Evolutionary conservation across 208 protist genomes (phyloP), one percentile per base, ranked within the genome.

Genomic region (Blastocrithidia nonstop): DNA sequence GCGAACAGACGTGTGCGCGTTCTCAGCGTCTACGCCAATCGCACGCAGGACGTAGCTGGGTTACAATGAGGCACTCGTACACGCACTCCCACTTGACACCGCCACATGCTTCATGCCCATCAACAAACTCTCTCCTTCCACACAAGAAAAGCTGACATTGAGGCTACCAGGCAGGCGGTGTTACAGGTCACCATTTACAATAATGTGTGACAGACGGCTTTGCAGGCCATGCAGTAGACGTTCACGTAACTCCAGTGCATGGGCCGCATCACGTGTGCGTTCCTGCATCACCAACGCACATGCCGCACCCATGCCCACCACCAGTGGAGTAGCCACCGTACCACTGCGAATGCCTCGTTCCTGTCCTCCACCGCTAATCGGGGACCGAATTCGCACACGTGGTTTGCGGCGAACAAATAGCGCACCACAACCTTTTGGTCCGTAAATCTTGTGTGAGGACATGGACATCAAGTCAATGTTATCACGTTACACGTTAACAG

Each of bases 321-420:
- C 75, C 1, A 98, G 66, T 19, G 92, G 65, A 0, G 95, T 71
- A 13, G 96, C 81, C 1, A 99, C 35, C 0, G 96, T 98, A 26
- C 96, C 96, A 58, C 73, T 88, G 28, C 96, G 73, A 26, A 96
- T 79, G 27, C 96, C 94, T 26, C 94, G 66, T 79, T 98, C 95
- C 77, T 99, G 97, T n/a, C 97, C 98, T 40, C 98, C 98, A 25
- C 98, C 98, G 59, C 69, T 97, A 21, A 99, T 73, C 4, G 98
- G 76, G 3, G 97, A 95, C 36, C 94, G 84, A 16, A 99, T 59
- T 20, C 96, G 74, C 2, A 99, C 95, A 33, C 98, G 83, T 15
- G 97, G 98, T 25, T 95, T 57, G 29, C 87, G 78, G 13, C 88
- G 78, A 25, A 95, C 74, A 45, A 75, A 95, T 24, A 95, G 68